Evolutionary conservation across 805 yeast species (phyloP).

Genomic region (Huiozyma sinensis): DNA sequence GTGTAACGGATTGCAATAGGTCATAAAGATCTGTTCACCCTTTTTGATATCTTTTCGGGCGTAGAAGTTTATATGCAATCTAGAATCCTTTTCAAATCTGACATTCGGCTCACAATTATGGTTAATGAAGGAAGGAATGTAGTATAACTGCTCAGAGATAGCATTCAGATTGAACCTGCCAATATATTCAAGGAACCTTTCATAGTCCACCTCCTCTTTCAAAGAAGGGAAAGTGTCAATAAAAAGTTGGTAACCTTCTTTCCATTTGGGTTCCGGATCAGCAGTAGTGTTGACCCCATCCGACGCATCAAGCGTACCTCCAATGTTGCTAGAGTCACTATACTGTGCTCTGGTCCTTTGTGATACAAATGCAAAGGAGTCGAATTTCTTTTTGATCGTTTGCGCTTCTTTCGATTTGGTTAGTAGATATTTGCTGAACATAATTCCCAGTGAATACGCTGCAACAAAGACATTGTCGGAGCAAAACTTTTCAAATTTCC

Average conservation of each 20-base stretch:
- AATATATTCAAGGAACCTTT: conserved; percentile 47
- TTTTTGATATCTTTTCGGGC: conserved; percentile 48
- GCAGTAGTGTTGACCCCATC: conserved; percentile 39
- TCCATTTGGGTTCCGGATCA: conserved; percentile 37
- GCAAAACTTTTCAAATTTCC: conserved; percentile 48
- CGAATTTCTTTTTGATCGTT: conserved; percentile 35
- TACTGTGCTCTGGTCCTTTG: conserved; percentile 56
- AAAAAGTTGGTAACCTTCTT: conserved; percentile 43
- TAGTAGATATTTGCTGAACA: conserved; percentile 34
- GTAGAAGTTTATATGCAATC: conserved; percentile 43
- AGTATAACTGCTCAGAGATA: conserved; percentile 50
- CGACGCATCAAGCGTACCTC: conserved; percentile 33
- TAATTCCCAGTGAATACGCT: conserved; percentile 51
- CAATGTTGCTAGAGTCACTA: conserved; percentile 38
- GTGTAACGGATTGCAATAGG: conserved; percentile 60
- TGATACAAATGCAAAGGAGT: conserved; percentile 56
- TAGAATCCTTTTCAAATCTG: conserved; percentile 36
- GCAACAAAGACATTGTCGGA: conserved; percentile 57
- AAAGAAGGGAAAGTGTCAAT: conserved; percentile 35
- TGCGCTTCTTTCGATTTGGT: conserved; percentile 32
- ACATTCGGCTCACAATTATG: conserved; percentile 72
- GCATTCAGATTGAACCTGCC: conserved; percentile 73
- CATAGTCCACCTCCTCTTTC: conserved; percentile 31
- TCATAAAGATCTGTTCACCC: conserved; percentile 59
- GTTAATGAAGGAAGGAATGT: conserved; percentile 59